phyloP scores from a whole-genome alignment of 179 eudicot species.

The Dionaea muscipula region DNA sequence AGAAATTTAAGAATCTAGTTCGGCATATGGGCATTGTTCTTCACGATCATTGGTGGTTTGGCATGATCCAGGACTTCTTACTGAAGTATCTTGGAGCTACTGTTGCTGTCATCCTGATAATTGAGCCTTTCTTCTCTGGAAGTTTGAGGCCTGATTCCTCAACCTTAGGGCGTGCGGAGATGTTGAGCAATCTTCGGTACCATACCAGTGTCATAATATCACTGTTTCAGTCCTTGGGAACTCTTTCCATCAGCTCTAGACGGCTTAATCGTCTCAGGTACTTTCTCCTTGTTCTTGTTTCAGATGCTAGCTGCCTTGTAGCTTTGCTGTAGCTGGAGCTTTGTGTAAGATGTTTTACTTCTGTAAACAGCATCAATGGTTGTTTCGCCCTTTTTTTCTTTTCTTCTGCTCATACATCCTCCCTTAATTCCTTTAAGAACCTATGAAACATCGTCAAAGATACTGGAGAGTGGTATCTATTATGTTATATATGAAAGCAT shows the following conservation, averaged over 20 bases:
- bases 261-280: constrained; percentile 96
- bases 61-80: constrained; percentile 96
- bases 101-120: constrained; percentile 86
- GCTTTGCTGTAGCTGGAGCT: not conserved
- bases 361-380: too few species aligned
- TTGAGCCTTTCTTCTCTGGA: constrained; percentile 97
- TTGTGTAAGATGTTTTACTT: too few species aligned
- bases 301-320: not conserved
- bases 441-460: too few species aligned
- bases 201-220: constrained; percentile 96
- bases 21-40: constrained; percentile 68
- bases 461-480: too few species aligned
- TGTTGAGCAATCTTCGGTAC: constrained; percentile 95
- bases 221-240: constrained; percentile 85
- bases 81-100: constrained; percentile 98
- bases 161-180: constrained; percentile 92
- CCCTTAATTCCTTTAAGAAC: too few species aligned
- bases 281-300: not conserved
- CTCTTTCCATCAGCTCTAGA: constrained; percentile 89
- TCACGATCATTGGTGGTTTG: constrained; percentile 99
- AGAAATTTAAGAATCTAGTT: constrained; percentile 71
- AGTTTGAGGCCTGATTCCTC: constrained; percentile 78
- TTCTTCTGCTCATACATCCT: too few species aligned
- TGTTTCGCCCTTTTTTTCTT: too few species aligned
- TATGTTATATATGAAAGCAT: too few species aligned